Evolutionary conservation across 2,329 filamentous ascomycete species (phyloP).

Genomic region (Drechslerella coelobrocha): DNA sequence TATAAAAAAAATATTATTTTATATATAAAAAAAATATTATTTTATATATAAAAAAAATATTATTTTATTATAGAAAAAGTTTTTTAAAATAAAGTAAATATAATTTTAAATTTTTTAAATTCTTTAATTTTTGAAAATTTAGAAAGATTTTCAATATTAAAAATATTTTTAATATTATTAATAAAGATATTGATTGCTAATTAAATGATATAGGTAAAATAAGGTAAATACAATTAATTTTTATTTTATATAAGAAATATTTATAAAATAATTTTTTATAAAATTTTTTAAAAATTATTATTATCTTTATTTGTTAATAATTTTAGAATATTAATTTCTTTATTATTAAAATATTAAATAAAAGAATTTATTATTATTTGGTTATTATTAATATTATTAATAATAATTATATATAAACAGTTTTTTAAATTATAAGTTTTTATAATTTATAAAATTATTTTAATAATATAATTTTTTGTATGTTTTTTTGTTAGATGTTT

Average conservation of each 20-base stretch:
- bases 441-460: background rate
- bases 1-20: background rate
- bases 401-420: background rate
- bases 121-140: background rate
- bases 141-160: too few species aligned
- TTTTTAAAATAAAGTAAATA: too few species aligned
- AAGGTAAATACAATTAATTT: too few species aligned
- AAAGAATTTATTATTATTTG: too few species aligned
- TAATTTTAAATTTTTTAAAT: background rate
- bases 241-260: too few species aligned
- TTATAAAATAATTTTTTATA: background rate
- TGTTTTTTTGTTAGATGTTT: too few species aligned
- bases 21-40: background rate
- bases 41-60: background rate
- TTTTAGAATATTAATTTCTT: background rate
- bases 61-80: background rate
- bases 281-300: background rate
- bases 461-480: too few species aligned
- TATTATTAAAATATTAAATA: too few species aligned
- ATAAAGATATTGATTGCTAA: too few species aligned
- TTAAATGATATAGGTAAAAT: too few species aligned
- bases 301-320: background rate
- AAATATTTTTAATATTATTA: too few species aligned
- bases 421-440: background rate
- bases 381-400: background rate